Base-by-base conservation (phyloP, 2,329 filamentous ascomycete genomes). In the Sarocladium brachiariae region DNA sequence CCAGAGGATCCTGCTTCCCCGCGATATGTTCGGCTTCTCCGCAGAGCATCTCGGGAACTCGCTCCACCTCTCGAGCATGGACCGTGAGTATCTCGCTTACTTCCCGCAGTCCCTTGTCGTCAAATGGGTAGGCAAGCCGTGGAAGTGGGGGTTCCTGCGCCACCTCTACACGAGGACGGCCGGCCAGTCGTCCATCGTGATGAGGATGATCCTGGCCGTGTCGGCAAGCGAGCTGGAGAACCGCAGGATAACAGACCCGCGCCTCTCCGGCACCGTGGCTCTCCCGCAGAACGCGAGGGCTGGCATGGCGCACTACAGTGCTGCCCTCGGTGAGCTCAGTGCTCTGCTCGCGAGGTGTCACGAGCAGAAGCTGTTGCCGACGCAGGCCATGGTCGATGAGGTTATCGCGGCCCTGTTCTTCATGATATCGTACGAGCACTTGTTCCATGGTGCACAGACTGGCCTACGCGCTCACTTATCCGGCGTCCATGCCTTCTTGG, bases 21-120 rank as follows among this genome's bases (percentile, higher is more conserved):
- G 39, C 39, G 39, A 43, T 25, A n/a, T 43, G 21, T 43, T 43
- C 21, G 39, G 39, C 8, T 43, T 43, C 39, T 25, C 39, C 39
- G 10, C 39, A 25, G 16, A 16, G 21, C 21, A 43, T 19, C 39
- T 43, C n/a, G 39, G 8, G 6, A 43, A 43, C 23, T 43, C 39
- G 11, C 39, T 43, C 10, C 39, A 25, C 39, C 39, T 43, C 3
- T 43, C 39, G 5, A 3, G 5, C 39, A 25, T 25, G 21, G 39
- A 43, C 23, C 4, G 39, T n/a, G 39, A 43, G 7, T 43, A 43
- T 43, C 39, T 43, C 8, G 39, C 13, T 10, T 43, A 43, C 39
- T 43, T 43, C n/a, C 39, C 39, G 21, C 21, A 25, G n/a, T 25
- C 8, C 16, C 9, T 19, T 4, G 21, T 43, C 4, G 39, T 25